A percentile compares a stretch with the other conserved stretches of the same genome.
These are phyloP conservation scores for Trichoderma pleuroti DNA, from an alignment of 2,329 filamentous ascomycete genomes.

Conservation along the genomic window DNA sequence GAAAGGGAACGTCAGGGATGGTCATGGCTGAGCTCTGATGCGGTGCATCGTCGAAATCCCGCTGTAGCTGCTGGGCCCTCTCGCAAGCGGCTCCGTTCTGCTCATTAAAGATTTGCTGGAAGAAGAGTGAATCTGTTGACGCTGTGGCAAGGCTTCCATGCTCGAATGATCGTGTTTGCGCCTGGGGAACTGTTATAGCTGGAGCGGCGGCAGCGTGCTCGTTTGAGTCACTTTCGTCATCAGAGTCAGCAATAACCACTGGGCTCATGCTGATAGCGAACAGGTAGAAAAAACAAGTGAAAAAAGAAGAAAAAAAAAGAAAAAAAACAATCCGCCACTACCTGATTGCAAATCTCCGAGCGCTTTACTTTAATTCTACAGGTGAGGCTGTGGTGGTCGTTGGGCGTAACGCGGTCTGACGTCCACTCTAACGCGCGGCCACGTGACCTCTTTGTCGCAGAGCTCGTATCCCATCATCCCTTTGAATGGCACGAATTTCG, in stretches of 20 bases:
- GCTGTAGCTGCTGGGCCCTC: slow-evolving; percentile 19
- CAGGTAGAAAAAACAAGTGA: not conserved
- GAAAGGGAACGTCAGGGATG: slow-evolving; percentile 25
- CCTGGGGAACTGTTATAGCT: slow-evolving; percentile 9
- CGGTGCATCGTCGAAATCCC: not conserved
- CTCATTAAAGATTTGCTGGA: slow-evolving; percentile 46
- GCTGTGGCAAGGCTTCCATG: slow-evolving; percentile 31
- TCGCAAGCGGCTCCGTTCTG: slow-evolving; percentile 37
- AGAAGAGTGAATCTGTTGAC: slow-evolving; percentile 49
- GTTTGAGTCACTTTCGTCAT: slow-evolving; percentile 33
- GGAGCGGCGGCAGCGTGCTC: slow-evolving; percentile 24
- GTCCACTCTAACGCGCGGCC: not conserved
- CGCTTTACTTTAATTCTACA: not conserved
- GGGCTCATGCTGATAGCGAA: slow-evolving; percentile 23
- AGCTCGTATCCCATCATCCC: not conserved
- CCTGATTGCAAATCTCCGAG: not conserved
- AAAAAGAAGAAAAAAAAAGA: not conserved
- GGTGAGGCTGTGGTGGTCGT: not conserved
- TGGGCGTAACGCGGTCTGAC: slow-evolving; percentile 13
- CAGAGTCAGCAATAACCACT: slow-evolving; percentile 38
- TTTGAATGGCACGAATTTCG: not conserved
- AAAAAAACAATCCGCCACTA: not conserved
- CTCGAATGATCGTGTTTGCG: slow-evolving; percentile 25
- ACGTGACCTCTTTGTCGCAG: slow-evolving; percentile 4
- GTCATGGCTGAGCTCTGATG: slow-evolving; percentile 20